phyloP scores from a whole-genome alignment of 306 rosid genomes.

The Argentina anserina region DNA sequence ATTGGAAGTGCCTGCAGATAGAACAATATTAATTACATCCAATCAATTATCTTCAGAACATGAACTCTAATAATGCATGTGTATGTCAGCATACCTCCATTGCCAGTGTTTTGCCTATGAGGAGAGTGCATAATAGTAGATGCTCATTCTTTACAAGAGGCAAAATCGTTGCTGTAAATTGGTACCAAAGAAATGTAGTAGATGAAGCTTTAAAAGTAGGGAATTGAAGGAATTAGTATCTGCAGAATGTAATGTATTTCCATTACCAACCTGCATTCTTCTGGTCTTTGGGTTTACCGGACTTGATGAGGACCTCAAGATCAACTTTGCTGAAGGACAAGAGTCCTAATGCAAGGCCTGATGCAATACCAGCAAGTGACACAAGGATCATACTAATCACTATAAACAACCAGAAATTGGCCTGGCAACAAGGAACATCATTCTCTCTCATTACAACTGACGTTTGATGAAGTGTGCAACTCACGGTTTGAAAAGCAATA shows the following conservation, averaged over 20 bases:
- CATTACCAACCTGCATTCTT: conserved; percentile 54
- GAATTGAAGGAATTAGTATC: not conserved
- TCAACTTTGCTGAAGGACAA: conserved; percentile 62
- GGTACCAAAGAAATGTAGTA: conserved; percentile 1
- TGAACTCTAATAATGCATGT: not conserved
- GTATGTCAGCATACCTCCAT: conserved; percentile 51
- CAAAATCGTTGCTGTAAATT: conserved; percentile 59
- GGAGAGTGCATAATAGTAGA: conserved; percentile 73
- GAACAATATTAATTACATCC: not conserved
- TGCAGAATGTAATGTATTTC: not conserved
- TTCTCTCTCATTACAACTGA: not conserved
- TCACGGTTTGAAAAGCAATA: not conserved
- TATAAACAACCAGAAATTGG: conserved; percentile 50
- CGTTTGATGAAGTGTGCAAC: not conserved
- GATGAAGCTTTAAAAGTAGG: not conserved
- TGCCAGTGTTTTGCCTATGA: conserved; percentile 69
- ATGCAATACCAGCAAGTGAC: conserved; percentile 55
- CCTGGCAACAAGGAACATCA: conserved; percentile 45
- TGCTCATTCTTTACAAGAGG: conserved; percentile 77
- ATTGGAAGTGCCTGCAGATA: conserved; percentile 56
- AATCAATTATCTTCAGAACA: not conserved
- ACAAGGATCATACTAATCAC: conserved; percentile 37
- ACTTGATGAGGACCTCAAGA: conserved; percentile 68
- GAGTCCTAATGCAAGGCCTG: conserved; percentile 75
- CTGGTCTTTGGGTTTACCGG: conserved; percentile 54